Base-by-base conservation (phyloP, 805 yeast species). In the Candida vaughaniae region DNA sequence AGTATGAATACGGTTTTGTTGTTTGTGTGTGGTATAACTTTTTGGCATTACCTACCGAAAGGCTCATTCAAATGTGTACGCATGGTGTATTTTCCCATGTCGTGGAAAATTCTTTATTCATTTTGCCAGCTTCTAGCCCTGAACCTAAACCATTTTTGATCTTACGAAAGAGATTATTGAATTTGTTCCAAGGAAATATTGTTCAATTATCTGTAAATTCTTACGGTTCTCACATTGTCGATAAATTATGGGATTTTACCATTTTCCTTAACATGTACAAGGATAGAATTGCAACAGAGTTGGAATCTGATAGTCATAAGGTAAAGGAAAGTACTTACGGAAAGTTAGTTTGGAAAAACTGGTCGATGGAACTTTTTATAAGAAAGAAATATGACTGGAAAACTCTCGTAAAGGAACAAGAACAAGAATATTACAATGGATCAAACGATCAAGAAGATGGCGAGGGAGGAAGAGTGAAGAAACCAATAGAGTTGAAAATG, bases 41-140 rank as follows among this genome's bases (percentile, higher is more conserved):
- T 41, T 56, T 86, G 35, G 72, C 71, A 2, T 57, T 85, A 39
- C 82, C 85, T 10, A 62, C 62, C n/a, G 84, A 77, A 42, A 71
- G 78, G 43, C 59, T 88, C 22, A 49, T 77, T 20, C 83, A 81
- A 51, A 80, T 91, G 85, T 84, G 95, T 51, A 70, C 69, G 48
- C 96, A 91, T 56, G 95, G 96, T 7, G 93, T 89, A 2, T 89
- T 86, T 48, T 87, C 96, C 1, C 96, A 85, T 54, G 89, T 88
- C 30, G 78, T 91, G 25, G 96, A 90, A 54, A 69, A 74, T 40
- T 49, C 69, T 2, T 46, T 68, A 31, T 73, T 78, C 3, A 69
- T 90, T 22, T 46, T 48, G 4, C 68, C 71, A 1, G 47, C 39
- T 14, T 23, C 29, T 4, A 29, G 12, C 14, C 33, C 30, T 20